These are phyloP conservation scores for Hirschfeldia incana DNA, from an alignment of 345 rosid genomes.

Conservation along the genomic window DNA sequence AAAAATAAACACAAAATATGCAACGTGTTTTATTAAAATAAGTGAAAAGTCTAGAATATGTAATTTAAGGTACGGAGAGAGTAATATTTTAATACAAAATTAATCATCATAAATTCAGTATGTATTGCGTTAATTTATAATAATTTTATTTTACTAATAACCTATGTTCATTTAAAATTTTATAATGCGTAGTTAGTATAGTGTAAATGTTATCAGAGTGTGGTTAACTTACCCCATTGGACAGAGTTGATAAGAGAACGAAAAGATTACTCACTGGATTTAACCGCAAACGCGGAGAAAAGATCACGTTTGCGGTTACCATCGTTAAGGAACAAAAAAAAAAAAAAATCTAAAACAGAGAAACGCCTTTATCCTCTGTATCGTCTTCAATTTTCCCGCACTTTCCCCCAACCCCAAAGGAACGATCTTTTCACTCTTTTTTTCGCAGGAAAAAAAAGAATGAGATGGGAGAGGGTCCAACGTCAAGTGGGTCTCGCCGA, in stretches of 20 bases:
- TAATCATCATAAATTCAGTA: too few species aligned
- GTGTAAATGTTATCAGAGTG: not conserved
- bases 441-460: slow-evolving; percentile 20
- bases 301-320: not conserved
- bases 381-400: slow-evolving; percentile 32
- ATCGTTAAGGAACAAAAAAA: not conserved
- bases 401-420: slow-evolving; percentile 21
- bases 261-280: too few species aligned
- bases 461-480: slow-evolving; percentile 78
- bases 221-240: not conserved
- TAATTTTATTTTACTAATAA: too few species aligned
- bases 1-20: too few species aligned
- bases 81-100: too few species aligned
- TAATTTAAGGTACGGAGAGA: too few species aligned
- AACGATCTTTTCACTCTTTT: slow-evolving; percentile 12
- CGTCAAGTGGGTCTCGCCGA: slow-evolving; percentile 24
- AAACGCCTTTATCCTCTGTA: slow-evolving; percentile 34
- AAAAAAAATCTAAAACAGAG: slow-evolving; percentile 3
- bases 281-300: not conserved
- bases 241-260: not conserved
- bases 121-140: too few species aligned
- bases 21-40: too few species aligned
- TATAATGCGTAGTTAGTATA: not conserved
- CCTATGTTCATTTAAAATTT: too few species aligned
- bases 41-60: too few species aligned